Percentiles rank a stretch among this genome's conserved stretches.
Evolutionary conservation across 176 grass and related monocot species (phyloP).

Genomic region (Eleusine coracana): DNA sequence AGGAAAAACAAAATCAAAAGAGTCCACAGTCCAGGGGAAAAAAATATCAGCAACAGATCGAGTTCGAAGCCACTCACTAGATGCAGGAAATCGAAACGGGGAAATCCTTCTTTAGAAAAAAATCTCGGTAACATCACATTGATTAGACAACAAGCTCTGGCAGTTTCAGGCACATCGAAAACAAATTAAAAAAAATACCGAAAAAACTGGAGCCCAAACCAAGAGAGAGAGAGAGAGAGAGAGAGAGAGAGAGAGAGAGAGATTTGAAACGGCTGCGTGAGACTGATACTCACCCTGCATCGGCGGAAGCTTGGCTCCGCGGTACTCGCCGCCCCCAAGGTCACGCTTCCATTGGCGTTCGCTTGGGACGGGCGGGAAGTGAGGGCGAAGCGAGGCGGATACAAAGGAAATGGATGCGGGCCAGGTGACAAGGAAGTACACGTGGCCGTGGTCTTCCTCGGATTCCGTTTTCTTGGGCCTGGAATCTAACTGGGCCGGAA

Average conservation of each 20-base stretch:
- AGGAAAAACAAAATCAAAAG: background rate
- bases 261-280: background rate
- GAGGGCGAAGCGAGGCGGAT: conserved; percentile 40
- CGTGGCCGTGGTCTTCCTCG: conserved; percentile 42
- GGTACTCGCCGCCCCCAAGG: background rate
- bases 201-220: background rate
- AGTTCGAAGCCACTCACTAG: background rate
- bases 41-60: background rate
- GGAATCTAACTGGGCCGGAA: background rate
- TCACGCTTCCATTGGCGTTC: conserved; percentile 38
- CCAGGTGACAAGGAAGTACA: conserved; percentile 37
- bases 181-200: background rate
- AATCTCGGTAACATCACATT: background rate
- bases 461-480: conserved; percentile 40
- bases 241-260: background rate
- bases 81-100: background rate
- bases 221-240: background rate
- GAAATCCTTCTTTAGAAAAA: background rate
- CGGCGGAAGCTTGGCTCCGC: background rate
- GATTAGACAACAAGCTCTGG: conserved; percentile 1
- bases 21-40: background rate
- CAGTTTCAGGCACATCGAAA: background rate
- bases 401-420: conserved; percentile 21
- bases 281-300: conserved; percentile 11
- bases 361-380: conserved; percentile 54